Base-by-base conservation (phyloP, 441 rosid genomes). In the Populus hybrid region DNA sequence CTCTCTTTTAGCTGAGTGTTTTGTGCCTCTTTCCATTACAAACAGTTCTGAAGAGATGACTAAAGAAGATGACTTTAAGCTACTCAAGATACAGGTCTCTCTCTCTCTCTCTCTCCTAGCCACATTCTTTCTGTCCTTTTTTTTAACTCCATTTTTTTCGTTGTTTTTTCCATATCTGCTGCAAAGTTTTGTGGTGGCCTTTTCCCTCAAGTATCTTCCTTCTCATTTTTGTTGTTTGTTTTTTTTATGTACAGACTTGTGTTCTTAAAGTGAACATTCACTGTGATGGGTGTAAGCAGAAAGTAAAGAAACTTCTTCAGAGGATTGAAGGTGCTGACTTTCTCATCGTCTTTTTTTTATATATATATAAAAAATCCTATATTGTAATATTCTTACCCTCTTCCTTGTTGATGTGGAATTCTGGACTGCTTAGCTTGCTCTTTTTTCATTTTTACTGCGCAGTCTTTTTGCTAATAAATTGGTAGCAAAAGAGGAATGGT, bases 281-380 rank as follows among this genome's bases (percentile, higher is more conserved):
- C 54, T 93, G 98, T 78, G 94, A 90, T 82, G 98, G 98, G 21
- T 93, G 98, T 87, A 92, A 90, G 88, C 88, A 88, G 78, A 92
- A 90, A 82, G 98, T 93, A 79, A 93, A 92, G 90, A 93, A 93
- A 83, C 87, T 92, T 40, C 91, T 93, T 71, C 98, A 90, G 84
- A 92, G 89, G 73, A 92, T 89, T 83, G 98, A 92, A 89, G 98
- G 98, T 93, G 77, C 77, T 79, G 61, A 10, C 72, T 70, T 70
- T 67, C 32, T 16, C 9, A 18, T 38, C 16, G 6, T n/a, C 30
- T 34, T 16, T 38, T 21, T 0, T 3, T 28, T 28, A 28, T n/a
- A n/a, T n/a, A n/a, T n/a, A n/a, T n/a, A 28, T 28, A 28, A 28
- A 28, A 28, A 28, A 28, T 2, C 3, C 30, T 3, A 64, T 26